A percentile compares a stretch with the other conserved stretches of the same genome.
These are phyloP conservation scores for Scleroderma citrinum DNA, from an alignment of 768 basidiomycete genomes.

Conservation along the genomic window DNA sequence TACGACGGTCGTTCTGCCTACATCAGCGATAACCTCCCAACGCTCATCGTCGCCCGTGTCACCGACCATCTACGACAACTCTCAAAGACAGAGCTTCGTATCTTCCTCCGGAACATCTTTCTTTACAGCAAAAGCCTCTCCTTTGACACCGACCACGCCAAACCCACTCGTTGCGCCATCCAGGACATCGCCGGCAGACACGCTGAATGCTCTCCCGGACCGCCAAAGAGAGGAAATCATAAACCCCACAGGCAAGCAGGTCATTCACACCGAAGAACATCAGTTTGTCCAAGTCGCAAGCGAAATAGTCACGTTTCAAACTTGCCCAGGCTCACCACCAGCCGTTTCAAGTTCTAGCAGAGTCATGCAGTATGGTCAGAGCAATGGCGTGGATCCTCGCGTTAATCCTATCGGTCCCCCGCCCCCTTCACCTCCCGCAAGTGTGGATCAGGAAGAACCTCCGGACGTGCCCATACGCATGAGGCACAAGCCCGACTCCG, in stretches of 20 bases:
- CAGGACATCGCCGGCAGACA: constrained; percentile 32
- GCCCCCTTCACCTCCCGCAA: constrained; percentile 49
- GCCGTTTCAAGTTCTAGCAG: constrained; percentile 32
- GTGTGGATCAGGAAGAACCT: constrained; percentile 26
- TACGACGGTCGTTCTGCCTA: constrained; percentile 5
- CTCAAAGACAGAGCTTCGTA: constrained; percentile 19
- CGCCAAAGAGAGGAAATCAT: constrained; percentile 13
- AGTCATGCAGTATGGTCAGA: constrained; percentile 28
- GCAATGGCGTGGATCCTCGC: constrained; percentile 11
- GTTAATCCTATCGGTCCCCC: constrained; percentile 41
- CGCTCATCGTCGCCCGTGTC: constrained; percentile 11
- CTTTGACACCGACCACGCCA: constrained; percentile 15
- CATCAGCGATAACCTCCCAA: constrained; percentile 13
- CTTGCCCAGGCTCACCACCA: constrained; percentile 30
- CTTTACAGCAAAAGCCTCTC: constrained; percentile 23
- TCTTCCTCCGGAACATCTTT: constrained; percentile 23
- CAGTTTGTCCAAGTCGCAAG: constrained; percentile 50
- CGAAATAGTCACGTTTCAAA: constrained; percentile 40
- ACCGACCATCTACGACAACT: constrained; percentile 7
- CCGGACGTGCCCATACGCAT: constrained; percentile 25
- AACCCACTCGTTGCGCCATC: constrained; percentile 24
- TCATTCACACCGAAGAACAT: constrained; percentile 36
- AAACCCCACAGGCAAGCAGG: constrained; percentile 29
- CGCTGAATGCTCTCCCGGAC: constrained; percentile 17
- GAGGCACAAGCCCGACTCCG: constrained; percentile 16